phyloP scores from a whole-genome alignment of 169 alveolate species.

The Cryptosporidium bovis region DNA sequence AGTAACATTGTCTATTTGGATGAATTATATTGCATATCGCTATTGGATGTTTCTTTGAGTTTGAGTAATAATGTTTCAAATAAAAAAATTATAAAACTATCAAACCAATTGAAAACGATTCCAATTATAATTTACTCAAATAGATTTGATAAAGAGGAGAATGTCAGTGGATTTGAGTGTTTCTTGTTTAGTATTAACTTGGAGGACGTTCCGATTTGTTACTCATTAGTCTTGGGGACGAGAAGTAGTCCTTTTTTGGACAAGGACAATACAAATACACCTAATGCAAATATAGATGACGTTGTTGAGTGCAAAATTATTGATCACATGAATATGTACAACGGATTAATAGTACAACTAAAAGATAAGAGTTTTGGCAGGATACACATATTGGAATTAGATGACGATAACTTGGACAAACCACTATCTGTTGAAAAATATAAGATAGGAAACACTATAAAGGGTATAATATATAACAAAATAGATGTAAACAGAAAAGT shows the following conservation, averaged over 20 bases:
- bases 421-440: conserved; percentile 34
- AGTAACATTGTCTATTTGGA: too few species aligned
- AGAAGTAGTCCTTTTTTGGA: too few species aligned
- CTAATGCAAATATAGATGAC: not conserved
- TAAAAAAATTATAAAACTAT: too few species aligned
- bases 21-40: too few species aligned
- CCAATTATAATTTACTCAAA: not conserved
- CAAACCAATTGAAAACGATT: too few species aligned
- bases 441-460: conserved; percentile 7
- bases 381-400: conserved; percentile 38
- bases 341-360: conserved; percentile 42
- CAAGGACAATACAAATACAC: not conserved
- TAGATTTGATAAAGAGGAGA: too few species aligned
- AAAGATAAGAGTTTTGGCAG: conserved; percentile 57
- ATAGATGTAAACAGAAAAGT: conserved; percentile 2
- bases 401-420: conserved; percentile 24
- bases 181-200: too few species aligned
- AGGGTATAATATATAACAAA: conserved; percentile 1
- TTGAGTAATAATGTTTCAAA: too few species aligned
- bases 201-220: too few species aligned
- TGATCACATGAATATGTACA: conserved; percentile 34
- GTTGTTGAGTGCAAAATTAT: conserved; percentile 27
- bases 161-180: too few species aligned
- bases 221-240: too few species aligned
- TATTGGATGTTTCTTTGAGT: too few species aligned